Evolutionary conservation across 192 early-diverging fungal species (phyloP).

Genomic region (Podila clonocystis): DNA sequence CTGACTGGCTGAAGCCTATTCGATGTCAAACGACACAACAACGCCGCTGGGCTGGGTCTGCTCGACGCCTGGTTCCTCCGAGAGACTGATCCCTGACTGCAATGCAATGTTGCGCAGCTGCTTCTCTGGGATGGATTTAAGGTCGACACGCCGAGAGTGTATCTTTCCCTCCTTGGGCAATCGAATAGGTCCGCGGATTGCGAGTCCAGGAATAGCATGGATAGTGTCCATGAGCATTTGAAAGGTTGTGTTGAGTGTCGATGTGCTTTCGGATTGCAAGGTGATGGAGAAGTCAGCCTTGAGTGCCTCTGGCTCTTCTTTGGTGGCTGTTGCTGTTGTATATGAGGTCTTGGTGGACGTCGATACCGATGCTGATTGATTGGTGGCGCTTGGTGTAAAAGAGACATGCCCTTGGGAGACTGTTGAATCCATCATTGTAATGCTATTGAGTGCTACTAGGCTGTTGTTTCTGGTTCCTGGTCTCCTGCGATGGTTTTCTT

Average conservation of each 20-base stretch:
- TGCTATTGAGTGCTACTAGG: no score
- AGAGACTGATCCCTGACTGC: conserved; percentile 23
- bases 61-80: conserved; percentile 17
- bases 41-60: conserved; percentile 29
- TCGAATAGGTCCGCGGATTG: conserved; percentile 38
- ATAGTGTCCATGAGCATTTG: conserved; percentile 43
- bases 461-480: no score
- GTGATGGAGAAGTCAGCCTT: conserved; percentile 50
- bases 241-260: conserved; percentile 27
- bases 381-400: no score
- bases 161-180: conserved; percentile 43
- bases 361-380: no score
- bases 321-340: neutral
- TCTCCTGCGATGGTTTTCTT: no score
- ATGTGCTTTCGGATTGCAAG: conserved; percentile 33
- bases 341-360: neutral
- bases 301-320: neutral
- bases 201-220: conserved; percentile 17
- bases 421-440: no score
- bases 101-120: conserved; percentile 16
- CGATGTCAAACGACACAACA: conserved; percentile 38
- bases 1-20: conserved; percentile 5
- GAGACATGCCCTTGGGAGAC: no score
- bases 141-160: conserved; percentile 38
- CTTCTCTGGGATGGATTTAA: conserved; percentile 35